A percentile compares a stretch with the other conserved stretches of the same genome.
Evolutionary conservation across 2,329 filamentous ascomycete genomes (phyloP).

Genomic region (Colletotrichum tanaceti): DNA sequence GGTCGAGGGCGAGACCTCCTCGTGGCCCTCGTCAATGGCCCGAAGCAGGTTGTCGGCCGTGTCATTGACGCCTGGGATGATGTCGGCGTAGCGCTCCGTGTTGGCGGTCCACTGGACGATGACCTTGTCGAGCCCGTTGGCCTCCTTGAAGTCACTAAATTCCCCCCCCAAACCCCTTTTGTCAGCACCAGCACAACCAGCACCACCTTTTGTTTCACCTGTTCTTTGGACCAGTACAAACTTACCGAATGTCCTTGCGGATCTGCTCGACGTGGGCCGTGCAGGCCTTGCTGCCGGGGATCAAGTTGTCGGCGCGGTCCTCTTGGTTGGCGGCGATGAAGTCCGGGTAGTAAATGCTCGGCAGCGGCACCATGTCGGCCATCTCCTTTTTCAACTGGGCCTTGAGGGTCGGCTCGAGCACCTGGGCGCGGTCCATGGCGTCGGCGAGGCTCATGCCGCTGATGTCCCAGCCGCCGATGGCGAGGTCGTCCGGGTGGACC

Average conservation of each 20-base stretch:
- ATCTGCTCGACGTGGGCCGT: conserved; percentile 92
- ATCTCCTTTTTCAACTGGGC: conserved; percentile 91
- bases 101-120: conserved; percentile 99
- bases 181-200: conserved; percentile 30
- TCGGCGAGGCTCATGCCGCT: conserved; percentile 88
- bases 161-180: conserved; percentile 1
- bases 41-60: conserved; percentile 93
- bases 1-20: conserved; percentile 93
- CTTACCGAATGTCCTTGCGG: conserved; percentile 81
- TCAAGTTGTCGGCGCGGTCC: conserved; percentile 90
- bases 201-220: too few relatives aligned
- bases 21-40: conserved; percentile 86
- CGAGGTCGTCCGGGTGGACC: conserved; percentile 96
- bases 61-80: conserved; percentile 91
- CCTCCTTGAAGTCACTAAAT: conserved; percentile 83
- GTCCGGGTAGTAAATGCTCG: conserved; percentile 98
- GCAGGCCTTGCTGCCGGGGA: conserved; percentile 85
- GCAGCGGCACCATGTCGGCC: conserved; percentile 86
- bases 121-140: conserved; percentile 90
- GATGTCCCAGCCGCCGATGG: conserved; percentile 98
- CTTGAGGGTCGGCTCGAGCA: conserved; percentile 96
- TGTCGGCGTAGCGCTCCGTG: conserved; percentile 94
- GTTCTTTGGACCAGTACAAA: too few relatives aligned
- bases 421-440: conserved; percentile 94
- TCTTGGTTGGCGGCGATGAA: conserved; percentile 99